Evolutionary conservation across 768 basidiomycete species (phyloP).

Genomic region (Termitomyces sp.): DNA sequence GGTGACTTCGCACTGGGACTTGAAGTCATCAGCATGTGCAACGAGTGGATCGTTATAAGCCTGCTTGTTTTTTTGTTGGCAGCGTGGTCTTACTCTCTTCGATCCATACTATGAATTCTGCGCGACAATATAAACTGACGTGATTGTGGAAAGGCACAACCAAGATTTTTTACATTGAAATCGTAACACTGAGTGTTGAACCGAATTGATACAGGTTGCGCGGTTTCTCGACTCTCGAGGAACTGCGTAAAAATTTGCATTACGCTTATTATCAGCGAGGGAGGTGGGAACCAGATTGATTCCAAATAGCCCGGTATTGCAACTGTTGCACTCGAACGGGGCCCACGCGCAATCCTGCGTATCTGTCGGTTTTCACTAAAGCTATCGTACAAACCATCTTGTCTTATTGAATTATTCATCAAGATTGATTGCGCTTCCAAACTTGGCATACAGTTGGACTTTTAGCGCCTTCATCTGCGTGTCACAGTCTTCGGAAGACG

Average conservation of each 20-base stretch:
- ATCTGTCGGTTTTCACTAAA: not conserved
- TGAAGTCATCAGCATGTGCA: too few relatives aligned
- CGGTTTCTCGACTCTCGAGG: not conserved
- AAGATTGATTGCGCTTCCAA: conserved; percentile 89
- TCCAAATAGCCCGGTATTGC: not conserved
- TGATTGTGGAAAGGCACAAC: not conserved
- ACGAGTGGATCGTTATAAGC: too few relatives aligned
- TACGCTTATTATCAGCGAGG: not conserved
- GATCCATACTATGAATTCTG: not conserved
- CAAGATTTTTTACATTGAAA: too few relatives aligned
- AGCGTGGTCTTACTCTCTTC: not conserved
- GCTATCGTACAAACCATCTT: not conserved
- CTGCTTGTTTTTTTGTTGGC: not conserved
- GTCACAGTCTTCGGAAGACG: conserved; percentile 59
- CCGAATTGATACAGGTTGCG: not conserved
- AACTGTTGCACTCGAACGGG: not conserved
- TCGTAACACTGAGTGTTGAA: not conserved
- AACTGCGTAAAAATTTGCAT: too few relatives aligned
- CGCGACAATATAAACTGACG: not conserved
- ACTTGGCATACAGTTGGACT: conserved; percentile 79
- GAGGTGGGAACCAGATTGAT: not conserved
- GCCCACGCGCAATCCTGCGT: too few relatives aligned
- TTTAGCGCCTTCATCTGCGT: conserved; percentile 78
- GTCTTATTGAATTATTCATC: conserved; percentile 49
- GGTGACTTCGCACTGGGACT: not conserved